Percentiles rank a stretch among this genome's conserved stretches.
Evolutionary conservation across 306 rosid genomes (phyloP).

Genomic region (Medicago arabica): DNA sequence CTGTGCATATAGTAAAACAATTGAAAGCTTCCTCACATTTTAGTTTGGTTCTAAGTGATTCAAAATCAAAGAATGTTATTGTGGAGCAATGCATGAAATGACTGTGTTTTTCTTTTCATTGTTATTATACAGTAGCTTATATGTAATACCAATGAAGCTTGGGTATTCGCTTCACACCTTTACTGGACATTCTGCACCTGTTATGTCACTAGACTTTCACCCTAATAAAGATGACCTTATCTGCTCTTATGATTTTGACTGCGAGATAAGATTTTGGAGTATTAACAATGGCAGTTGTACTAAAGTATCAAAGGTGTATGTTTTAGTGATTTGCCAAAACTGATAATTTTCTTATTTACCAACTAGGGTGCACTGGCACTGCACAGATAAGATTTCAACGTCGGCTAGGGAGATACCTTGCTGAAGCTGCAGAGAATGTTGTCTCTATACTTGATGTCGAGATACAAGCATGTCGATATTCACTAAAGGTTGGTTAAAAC

Average conservation of each 20-base stretch:
- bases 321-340: neutral
- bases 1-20: too few relatives aligned
- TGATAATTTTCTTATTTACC: slow-evolving; percentile 6
- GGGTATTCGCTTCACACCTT: too few relatives aligned
- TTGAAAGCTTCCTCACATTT: too few relatives aligned
- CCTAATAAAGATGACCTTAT: too few relatives aligned
- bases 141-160: too few relatives aligned
- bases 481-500: slow-evolving; percentile 78
- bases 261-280: slow-evolving; percentile 97
- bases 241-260: slow-evolving; percentile 90
- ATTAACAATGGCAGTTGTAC: slow-evolving; percentile 81
- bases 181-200: too few relatives aligned
- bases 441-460: slow-evolving; percentile 93
- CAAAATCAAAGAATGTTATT: too few relatives aligned
- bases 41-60: too few relatives aligned
- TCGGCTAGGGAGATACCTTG: slow-evolving; percentile 80
- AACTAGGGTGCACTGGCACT: slow-evolving; percentile 75
- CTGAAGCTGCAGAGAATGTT: slow-evolving; percentile 85
- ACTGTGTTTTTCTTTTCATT: neutral
- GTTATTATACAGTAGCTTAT: slow-evolving; percentile 31
- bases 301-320: slow-evolving; percentile 67
- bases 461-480: slow-evolving; percentile 70
- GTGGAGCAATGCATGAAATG: too few relatives aligned
- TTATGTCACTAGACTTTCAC: too few relatives aligned
- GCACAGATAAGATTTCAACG: slow-evolving; percentile 94